These are phyloP conservation scores for Coemansia guatemalensis DNA, from an alignment of 192 early-diverging fungal species.

Conservation along the genomic window DNA sequence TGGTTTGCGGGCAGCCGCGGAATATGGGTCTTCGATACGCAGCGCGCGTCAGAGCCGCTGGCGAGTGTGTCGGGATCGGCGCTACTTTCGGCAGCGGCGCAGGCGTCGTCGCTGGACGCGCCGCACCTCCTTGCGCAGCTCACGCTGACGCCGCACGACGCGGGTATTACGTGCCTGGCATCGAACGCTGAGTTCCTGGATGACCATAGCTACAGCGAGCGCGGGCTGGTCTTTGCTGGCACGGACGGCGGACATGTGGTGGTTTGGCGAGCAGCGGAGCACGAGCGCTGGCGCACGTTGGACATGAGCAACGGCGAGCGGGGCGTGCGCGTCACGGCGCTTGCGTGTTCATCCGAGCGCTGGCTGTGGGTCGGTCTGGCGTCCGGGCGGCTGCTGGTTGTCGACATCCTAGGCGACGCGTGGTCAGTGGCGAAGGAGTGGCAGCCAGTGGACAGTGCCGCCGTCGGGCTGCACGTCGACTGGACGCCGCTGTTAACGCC, in stretches of 20 bases:
- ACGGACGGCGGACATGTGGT: slow-evolving; percentile 45
- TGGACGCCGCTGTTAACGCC: slow-evolving; percentile 42
- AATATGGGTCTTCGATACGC: slow-evolving; percentile 44
- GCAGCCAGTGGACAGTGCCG: slow-evolving; percentile 30
- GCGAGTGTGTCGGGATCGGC: slow-evolving; percentile 18
- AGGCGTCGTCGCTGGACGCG: slow-evolving; percentile 7
- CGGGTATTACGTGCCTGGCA: slow-evolving; percentile 38
- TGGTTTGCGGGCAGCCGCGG: slow-evolving; percentile 47
- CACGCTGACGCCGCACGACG: slow-evolving; percentile 31
- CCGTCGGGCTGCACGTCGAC: slow-evolving; percentile 34
- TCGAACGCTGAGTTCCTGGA: slow-evolving; percentile 32
- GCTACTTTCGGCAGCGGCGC: slow-evolving; percentile 14
- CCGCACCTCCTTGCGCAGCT: slow-evolving; percentile 27
- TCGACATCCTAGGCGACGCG: slow-evolving; percentile 29
- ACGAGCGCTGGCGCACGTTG: slow-evolving; percentile 43
- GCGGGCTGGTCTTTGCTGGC: slow-evolving; percentile 43
- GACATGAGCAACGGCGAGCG: slow-evolving; percentile 41
- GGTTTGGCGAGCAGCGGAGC: slow-evolving; percentile 32
- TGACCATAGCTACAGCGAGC: slow-evolving; percentile 19
- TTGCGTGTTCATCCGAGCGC: slow-evolving; percentile 38
- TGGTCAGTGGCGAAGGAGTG: slow-evolving; percentile 50
- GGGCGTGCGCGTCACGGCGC: slow-evolving; percentile 35
- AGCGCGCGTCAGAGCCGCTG: slow-evolving; percentile 15
- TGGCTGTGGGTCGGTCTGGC: slow-evolving; percentile 51
- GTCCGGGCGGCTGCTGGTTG: slow-evolving; percentile 31